Evolutionary conservation across 352 stramenopile species (phyloP), one percentile per base, ranked within the genome.

Genomic region (Pythium dissotocum): DNA sequence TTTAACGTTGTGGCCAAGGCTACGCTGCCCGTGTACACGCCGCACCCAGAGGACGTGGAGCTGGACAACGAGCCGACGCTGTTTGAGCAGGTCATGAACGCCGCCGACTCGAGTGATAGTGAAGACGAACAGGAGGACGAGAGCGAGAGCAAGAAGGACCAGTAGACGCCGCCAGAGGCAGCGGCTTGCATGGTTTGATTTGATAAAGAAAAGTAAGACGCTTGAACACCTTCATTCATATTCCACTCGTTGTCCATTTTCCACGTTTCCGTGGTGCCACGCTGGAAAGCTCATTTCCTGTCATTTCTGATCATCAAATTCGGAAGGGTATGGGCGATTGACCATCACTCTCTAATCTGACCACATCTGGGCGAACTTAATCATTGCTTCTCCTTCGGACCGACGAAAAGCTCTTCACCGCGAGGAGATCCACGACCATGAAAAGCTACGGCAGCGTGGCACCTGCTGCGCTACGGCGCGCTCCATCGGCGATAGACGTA

Each of bases 41-140:
- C 98, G 32, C 98, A 99, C 73, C 95, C 95, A 51, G 98, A 99
- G 63, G 98, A 99, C 85, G 82, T 98, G 68, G 96, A 98, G 72
- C 89, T 99, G 76, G 98, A 99, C 85, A 99, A 99, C 70, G 98
- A 99, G 77, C 97, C 98, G 21, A 99, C 97, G 40, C 80, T 99
- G 66, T 99, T 99, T 75, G 97, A 99, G 79, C 96, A 99, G 78
- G 97, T 96, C 59, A 96, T 95, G 86, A 93, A 94, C 63, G 79
- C 80, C 30, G 84, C 73, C 56, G 88, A 95, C 75, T 92, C 83
- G 65, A 94, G 85, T 80, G 86, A 94, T 87, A 93, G 83, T 74
- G 86, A 94, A 74, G 86, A 92, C 46, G 88, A 94, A 65, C 80
- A 90, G 61, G 80, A 89, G 56, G 81, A 90, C 57, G 65, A 82